Conservation (phyloP, 306 rosid species). For the Arachis hypogaea region DNA sequence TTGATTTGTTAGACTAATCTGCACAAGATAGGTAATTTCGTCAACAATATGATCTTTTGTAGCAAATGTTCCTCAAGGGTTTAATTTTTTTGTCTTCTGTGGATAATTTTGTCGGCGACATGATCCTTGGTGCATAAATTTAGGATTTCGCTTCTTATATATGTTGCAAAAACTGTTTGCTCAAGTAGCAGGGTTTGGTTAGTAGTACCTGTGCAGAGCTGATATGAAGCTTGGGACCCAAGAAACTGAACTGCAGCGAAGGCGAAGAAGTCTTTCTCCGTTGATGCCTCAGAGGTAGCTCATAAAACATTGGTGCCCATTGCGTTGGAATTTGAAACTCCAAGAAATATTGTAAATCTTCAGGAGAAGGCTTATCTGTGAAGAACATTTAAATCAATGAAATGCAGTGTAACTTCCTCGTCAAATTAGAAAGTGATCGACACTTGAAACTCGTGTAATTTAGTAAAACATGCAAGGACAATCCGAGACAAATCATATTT, state of each 20-base stretch:
- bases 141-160: too few relatives aligned
- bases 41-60: too few relatives aligned
- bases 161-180: neutral
- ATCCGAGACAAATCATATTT: neutral
- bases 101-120: too few relatives aligned
- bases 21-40: too few relatives aligned
- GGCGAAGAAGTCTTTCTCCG: constrained; percentile 56
- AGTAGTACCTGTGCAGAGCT: constrained; percentile 62
- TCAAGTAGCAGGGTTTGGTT: constrained; percentile 15
- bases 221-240: constrained; percentile 62
- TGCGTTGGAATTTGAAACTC: constrained; percentile 92
- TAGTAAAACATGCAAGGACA: constrained; percentile 11
- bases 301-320: constrained; percentile 90
- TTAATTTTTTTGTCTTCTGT: too few relatives aligned
- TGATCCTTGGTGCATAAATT: too few relatives aligned
- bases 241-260: constrained; percentile 68
- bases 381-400: constrained; percentile 20
- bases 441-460: constrained; percentile 14
- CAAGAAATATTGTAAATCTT: constrained; percentile 77
- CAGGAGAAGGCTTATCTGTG: constrained; percentile 74
- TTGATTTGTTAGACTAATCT: too few relatives aligned
- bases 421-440: too few relatives aligned
- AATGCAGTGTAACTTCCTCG: neutral
- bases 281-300: constrained; percentile 82
- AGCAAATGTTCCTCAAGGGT: too few relatives aligned